phyloP scores from a whole-genome alignment of 176 grass and related monocot genomes.

The Tillandsia leiboldiana region DNA sequence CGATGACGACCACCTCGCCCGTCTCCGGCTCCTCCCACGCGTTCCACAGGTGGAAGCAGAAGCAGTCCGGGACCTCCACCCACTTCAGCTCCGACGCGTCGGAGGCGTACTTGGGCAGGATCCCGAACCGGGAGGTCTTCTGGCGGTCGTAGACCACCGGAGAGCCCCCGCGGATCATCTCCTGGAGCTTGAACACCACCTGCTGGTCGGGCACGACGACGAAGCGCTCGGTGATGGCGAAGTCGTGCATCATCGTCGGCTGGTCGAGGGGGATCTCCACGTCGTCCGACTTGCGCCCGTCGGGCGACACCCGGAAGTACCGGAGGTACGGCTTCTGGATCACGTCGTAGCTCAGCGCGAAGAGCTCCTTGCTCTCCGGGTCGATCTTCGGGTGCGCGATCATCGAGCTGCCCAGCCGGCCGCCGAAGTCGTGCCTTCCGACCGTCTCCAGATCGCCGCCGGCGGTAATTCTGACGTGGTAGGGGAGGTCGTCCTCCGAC shows the following conservation, averaged over 20 bases:
- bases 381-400: conserved; percentile 88
- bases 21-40: conserved; percentile 63
- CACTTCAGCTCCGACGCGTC: conserved; percentile 53
- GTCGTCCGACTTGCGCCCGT: conserved; percentile 55
- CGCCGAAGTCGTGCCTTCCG: conserved; percentile 54
- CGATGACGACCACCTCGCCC: conserved; percentile 64
- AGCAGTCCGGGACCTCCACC: conserved; percentile 90
- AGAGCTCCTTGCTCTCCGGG: conserved; percentile 51
- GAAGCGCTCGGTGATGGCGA: conserved; percentile 77
- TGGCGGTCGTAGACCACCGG: conserved; percentile 61
- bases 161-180: conserved; percentile 77
- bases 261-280: conserved; percentile 60
- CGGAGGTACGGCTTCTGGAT: conserved; percentile 57
- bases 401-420: conserved; percentile 51
- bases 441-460: conserved; percentile 51
- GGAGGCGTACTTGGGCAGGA: conserved; percentile 60
- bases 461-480: conserved; percentile 49
- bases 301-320: conserved; percentile 60
- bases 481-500: conserved; percentile 92
- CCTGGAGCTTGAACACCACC: conserved; percentile 70
- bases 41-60: conserved; percentile 99
- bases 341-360: conserved; percentile 81
- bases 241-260: conserved; percentile 96
- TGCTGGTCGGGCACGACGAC: conserved; percentile 84
- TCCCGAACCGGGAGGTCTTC: conserved; percentile 66